Conservation (phyloP, 2,329 filamentous ascomycete species). For the Coniochaeta sp. region DNA sequence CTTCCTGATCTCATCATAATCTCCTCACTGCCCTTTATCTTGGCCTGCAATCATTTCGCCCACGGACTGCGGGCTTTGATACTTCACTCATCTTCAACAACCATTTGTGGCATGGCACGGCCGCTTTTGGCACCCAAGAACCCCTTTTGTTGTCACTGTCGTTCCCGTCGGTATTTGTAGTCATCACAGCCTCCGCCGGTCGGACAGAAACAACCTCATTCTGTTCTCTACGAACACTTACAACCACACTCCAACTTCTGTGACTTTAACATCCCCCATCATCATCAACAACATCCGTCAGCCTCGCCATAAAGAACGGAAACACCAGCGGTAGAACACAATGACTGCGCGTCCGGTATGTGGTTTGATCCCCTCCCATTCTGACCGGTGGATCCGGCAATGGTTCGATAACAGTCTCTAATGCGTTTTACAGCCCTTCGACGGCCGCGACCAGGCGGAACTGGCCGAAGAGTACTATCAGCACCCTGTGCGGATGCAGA, state of each 20-base stretch:
- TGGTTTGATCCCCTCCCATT: background rate
- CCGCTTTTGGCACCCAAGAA: background rate
- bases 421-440: conserved; percentile 27
- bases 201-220: background rate
- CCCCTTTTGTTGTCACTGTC: background rate
- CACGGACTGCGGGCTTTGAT: background rate
- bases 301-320: no score
- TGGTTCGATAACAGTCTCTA: background rate
- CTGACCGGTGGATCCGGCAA: background rate
- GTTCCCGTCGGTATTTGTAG: no score
- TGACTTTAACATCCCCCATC: no score
- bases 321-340: no score
- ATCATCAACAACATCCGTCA: no score
- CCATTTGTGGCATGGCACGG: background rate
- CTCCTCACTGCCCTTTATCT: background rate
- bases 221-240: background rate
- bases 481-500: conserved; percentile 38
- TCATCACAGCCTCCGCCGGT: background rate
- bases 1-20: background rate
- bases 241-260: no score
- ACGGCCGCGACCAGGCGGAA: conserved; percentile 45
- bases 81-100: background rate
- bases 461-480: conserved; percentile 41
- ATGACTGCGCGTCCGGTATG: background rate
- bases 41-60: background rate